These are phyloP conservation scores for Seiridium cupressi DNA, from an alignment of 2,329 filamentous ascomycete genomes.

Conservation along the genomic window DNA sequence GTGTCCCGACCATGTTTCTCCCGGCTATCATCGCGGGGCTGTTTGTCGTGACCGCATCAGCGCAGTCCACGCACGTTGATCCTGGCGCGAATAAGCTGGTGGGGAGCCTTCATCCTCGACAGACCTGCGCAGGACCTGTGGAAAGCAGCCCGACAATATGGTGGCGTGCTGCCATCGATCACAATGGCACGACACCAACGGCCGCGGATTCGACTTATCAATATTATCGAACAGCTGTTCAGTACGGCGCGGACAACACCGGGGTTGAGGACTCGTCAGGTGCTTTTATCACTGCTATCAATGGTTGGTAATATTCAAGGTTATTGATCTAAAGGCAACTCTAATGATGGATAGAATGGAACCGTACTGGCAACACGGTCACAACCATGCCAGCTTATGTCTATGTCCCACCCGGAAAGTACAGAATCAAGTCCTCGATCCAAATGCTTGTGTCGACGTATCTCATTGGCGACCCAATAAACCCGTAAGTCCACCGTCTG, in stretches of 20 bases:
- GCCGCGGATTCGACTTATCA: constrained; percentile 20
- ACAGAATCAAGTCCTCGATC: constrained; percentile 27
- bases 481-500: constrained; percentile 11
- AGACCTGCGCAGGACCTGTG: neutral
- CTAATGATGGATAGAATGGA: constrained; percentile 15
- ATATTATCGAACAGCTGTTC: constrained; percentile 23
- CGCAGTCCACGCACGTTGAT: neutral
- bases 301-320: constrained; percentile 4
- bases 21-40: neutral
- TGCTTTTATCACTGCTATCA: constrained; percentile 25
- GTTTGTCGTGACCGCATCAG: neutral
- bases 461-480: constrained; percentile 26
- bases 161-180: constrained; percentile 24
- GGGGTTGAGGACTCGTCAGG: constrained; percentile 22
- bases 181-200: constrained; percentile 23
- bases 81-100: neutral
- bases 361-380: constrained; percentile 23
- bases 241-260: constrained; percentile 25
- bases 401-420: constrained; percentile 29
- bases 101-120: neutral
- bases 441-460: constrained; percentile 29
- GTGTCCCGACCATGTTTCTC: neutral
- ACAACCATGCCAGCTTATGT: constrained; percentile 24
- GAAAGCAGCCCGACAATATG: constrained; percentile 12
- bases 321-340: neutral